Conservation (phyloP, 495 filamentous ascomycete species). For the Xylaria venustula region DNA sequence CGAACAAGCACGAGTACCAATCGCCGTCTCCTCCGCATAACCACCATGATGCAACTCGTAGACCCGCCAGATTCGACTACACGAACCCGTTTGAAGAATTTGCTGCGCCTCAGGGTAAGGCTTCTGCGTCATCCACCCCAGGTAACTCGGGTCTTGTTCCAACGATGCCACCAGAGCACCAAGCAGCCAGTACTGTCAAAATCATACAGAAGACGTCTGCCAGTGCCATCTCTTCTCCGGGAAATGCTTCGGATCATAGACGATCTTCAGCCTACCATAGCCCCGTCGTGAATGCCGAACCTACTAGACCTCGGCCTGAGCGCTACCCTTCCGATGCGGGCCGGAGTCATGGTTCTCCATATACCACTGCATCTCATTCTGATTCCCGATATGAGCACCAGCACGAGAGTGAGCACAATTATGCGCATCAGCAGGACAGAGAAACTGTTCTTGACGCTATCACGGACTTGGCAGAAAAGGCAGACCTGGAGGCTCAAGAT, state of each 20-base stretch:
- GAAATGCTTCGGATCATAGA: slow-evolving; percentile 36
- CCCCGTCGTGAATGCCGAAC: slow-evolving; percentile 40
- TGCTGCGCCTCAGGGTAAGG: slow-evolving; percentile 29
- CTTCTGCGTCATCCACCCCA: slow-evolving; percentile 43
- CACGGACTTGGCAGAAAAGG: slow-evolving; percentile 63
- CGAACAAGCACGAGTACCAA: slow-evolving; percentile 35
- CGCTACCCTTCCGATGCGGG: slow-evolving; percentile 20
- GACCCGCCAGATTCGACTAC: slow-evolving; percentile 26
- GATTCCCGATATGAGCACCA: slow-evolving; percentile 17
- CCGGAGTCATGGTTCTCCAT: slow-evolving; percentile 8
- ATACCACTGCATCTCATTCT: slow-evolving; percentile 6
- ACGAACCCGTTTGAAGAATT: slow-evolving; percentile 34
- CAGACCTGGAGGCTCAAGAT: slow-evolving; percentile 67
- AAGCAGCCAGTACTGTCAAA: slow-evolving; percentile 30
- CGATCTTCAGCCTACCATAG: slow-evolving; percentile 38
- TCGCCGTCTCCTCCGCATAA: slow-evolving; percentile 41
- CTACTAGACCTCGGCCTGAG: slow-evolving; percentile 43
- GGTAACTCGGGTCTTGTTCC: slow-evolving; percentile 24
- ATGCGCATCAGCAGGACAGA: slow-evolving; percentile 38
- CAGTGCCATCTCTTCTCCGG: slow-evolving; percentile 27
- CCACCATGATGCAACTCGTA: slow-evolving; percentile 28
- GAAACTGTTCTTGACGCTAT: slow-evolving; percentile 74
- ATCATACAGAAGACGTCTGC: slow-evolving; percentile 36
- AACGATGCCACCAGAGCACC: slow-evolving; percentile 24
- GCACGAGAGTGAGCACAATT: slow-evolving; percentile 16